These are phyloP conservation scores for Ustanciosporium gigantosporum DNA, from an alignment of 1,284 basidiomycete species.

Conservation along the genomic window DNA sequence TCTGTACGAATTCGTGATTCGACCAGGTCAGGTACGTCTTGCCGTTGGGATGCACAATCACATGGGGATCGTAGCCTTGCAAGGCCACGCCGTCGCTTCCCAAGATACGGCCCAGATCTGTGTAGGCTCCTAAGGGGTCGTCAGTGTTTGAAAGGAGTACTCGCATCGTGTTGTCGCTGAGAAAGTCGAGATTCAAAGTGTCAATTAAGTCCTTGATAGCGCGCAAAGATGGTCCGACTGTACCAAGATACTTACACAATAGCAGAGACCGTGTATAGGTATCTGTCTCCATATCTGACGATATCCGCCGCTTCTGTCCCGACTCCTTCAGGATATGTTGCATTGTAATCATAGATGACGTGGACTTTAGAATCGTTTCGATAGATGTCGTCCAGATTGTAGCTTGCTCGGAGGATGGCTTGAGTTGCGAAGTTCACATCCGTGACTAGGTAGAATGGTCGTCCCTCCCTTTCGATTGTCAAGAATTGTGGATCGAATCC, in stretches of 20 bases:
- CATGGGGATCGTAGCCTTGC: conserved; percentile 28
- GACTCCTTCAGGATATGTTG: conserved; percentile 19
- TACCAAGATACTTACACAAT: conserved; percentile 1
- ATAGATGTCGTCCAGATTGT: conserved; percentile 30
- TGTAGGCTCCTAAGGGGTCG: conserved; percentile 17
- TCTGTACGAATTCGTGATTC: conserved; percentile 29
- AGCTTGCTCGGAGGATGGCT: conserved; percentile 19
- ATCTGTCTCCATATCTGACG: conserved; percentile 10
- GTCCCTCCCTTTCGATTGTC: conserved; percentile 7
- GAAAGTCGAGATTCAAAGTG: background rate
- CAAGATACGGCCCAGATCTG: conserved; percentile 14
- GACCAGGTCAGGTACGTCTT: conserved; percentile 31
- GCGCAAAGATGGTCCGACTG: no score
- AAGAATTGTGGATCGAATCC: conserved; percentile 34
- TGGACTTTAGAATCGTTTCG: conserved; percentile 16
- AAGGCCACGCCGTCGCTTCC: conserved; percentile 11
- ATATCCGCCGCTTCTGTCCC: conserved; percentile 34
- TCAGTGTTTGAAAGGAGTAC: conserved; percentile 13
- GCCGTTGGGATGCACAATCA: conserved; percentile 33
- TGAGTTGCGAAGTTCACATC: conserved; percentile 29
- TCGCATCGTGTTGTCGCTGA: conserved; percentile 23
- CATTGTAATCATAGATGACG: conserved; percentile 16
- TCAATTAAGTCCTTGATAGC: no score
- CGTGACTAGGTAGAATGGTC: conserved; percentile 24
- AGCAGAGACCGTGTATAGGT: conserved; percentile 24